phyloP scores from a whole-genome alignment of 1,139 yeast species.

The Chernovozyma sophiae-reginae region DNA sequence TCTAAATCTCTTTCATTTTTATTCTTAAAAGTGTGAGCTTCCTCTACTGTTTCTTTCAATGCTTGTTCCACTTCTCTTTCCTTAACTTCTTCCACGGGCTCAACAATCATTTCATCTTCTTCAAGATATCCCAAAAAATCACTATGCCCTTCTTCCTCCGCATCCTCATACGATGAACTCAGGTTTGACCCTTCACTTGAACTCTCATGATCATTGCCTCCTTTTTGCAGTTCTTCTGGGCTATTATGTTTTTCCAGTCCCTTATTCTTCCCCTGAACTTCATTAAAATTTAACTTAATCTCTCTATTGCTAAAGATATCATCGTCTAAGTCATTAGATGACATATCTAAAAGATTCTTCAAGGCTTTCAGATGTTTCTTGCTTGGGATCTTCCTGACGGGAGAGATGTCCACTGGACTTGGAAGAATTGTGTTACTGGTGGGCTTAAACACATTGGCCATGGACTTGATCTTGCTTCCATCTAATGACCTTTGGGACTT shows the following conservation, averaged over 20 bases:
- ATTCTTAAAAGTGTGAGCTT: no score
- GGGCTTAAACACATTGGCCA: neutral
- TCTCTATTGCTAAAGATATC: neutral
- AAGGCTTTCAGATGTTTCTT: slow-evolving; percentile 3
- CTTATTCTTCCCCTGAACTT: neutral
- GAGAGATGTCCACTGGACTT: neutral
- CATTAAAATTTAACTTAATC: neutral
- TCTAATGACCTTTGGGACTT: neutral
- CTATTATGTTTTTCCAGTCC: no score
- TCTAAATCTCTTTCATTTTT: no score
- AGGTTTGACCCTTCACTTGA: no score
- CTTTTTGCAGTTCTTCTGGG: no score
- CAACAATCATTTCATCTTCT: neutral
- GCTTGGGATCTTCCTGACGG: slow-evolving; percentile 9
- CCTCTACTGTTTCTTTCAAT: no score
- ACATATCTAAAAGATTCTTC: neutral
- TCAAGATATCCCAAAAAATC: neutral
- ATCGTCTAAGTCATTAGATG: neutral
- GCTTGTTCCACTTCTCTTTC: neutral
- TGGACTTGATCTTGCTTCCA: no score
- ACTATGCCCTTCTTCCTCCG: neutral
- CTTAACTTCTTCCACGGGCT: neutral
- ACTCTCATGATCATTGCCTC: no score
- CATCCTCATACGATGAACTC: no score
- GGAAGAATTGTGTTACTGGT: slow-evolving; percentile 1